Evolutionary conservation across 1,284 basidiomycete genomes (phyloP).

Genomic region (Papiliotrema fonsecae): DNA sequence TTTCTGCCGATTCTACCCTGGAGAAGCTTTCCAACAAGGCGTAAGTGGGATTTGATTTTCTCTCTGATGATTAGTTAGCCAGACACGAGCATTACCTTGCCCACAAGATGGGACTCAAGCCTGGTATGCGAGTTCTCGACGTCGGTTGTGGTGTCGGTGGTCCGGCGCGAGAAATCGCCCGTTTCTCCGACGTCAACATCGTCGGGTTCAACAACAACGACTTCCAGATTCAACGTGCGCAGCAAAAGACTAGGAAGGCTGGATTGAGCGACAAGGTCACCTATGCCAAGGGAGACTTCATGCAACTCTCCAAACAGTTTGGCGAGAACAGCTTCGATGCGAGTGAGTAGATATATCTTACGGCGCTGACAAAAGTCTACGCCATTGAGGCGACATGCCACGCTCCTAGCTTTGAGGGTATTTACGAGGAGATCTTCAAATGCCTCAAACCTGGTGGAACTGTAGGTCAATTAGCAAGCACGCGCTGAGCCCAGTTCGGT

Average conservation of each 20-base stretch:
- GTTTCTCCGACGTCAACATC: conserved; percentile 81
- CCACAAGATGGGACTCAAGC: conserved; percentile 69
- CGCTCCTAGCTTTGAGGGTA: conserved; percentile 91
- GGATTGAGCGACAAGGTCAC: conserved; percentile 72
- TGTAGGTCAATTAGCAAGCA: conserved; percentile 54
- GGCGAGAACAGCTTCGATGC: conserved; percentile 94
- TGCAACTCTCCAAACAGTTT: conserved; percentile 89
- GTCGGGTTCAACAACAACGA: conserved; percentile 96
- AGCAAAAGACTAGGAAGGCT: conserved; percentile 73
- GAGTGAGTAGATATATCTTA: conserved; percentile 52
- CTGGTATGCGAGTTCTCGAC: conserved; percentile 93
- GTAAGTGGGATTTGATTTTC: conserved; percentile 32
- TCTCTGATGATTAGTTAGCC: conserved; percentile 58
- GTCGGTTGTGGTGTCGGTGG: conserved; percentile 98
- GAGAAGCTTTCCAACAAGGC: conserved; percentile 75
- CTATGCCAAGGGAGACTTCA: conserved; percentile 91
- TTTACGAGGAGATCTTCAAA: conserved; percentile 89
- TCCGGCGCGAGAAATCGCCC: conserved; percentile 90
- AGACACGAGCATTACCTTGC: conserved; percentile 98
- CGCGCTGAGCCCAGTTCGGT: neutral
- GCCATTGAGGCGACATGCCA: conserved; percentile 98
- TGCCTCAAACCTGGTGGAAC: conserved; percentile 95
- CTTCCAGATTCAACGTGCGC: conserved; percentile 84
- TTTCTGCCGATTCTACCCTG: conserved; percentile 96
- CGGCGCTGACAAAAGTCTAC: conserved; percentile 60